Base-by-base conservation (phyloP, 257 asterid species). In the Verbascum thapsus region DNA sequence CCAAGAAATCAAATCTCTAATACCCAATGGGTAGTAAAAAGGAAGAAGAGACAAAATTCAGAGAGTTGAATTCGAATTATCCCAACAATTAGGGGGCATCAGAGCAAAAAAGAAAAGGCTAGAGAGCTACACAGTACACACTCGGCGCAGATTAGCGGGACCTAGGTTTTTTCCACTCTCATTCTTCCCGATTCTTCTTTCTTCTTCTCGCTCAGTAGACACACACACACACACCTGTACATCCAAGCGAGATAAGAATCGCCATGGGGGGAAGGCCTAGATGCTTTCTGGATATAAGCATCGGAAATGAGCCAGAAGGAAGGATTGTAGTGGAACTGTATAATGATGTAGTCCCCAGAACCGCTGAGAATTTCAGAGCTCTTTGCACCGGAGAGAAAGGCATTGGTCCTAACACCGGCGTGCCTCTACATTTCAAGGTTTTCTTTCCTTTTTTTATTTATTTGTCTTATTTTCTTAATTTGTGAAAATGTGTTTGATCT, bases 381-480 rank as follows among this genome's bases (percentile, higher is more conserved):
- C 94, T 92, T 32, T 89, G 98, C 57, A 92, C 96, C 20, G 98
- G 98, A 52, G 98, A 92, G 86, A 92, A 89, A 64, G 98, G 98
- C 77, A 75, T 78, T 78, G 98, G 91, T 0, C 91, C 94, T 1
- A 73, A 74, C 67, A 81, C 96, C 53, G 94, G 84, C 3, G 96
- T 82, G 18, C 95, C 95, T 72, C 91, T 92, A 61, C 98, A 92
- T 82, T 89, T 37, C 82, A 92, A 92, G 98, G 98, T 86, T 32
- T 37, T 16, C 2, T 10, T 47, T 41, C 2, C 0, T 6, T 13
- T 15, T 3, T 0, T 20, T 50, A 19, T 35, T 58, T 26, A 26
- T 5, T 40, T 3, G 44, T 38, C 9, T 8, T 30, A 54, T 13
- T 16, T 11, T 15, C 23, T 20, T 15, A 13, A 40, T 19, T 34